Base-by-base conservation (phyloP, 1,139 yeast species). In the Yamadazyma epiphylla region DNA sequence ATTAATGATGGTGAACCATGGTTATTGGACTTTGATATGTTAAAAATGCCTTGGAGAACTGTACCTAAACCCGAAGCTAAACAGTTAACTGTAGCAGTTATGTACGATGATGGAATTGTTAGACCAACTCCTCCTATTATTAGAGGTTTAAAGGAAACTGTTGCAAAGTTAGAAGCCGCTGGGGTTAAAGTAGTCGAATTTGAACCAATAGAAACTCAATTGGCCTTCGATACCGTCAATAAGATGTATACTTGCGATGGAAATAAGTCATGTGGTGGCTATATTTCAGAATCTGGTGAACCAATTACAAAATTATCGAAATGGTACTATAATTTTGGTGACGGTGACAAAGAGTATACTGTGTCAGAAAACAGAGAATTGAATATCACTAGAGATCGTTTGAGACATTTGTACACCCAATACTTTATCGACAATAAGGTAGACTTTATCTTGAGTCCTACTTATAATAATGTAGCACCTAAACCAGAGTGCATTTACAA, bases 381-480 rank as follows among this genome's bases (percentile, higher is more conserved):
- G 45, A 71, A 70, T 41, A 42, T 49, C 24, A 54, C 54, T 26
- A 68, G 86, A 53, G 85, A 79, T 45, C 39, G 43, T 9, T 60
- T 78, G 46, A 74, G 79, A 56, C 70, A 69, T 40, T 71, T 72
- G 34, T 77, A 79, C 52, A 57, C 67, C 31, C 66, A 71, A 25
- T 71, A 57, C 48, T 61, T 79, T 48, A 61, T 69, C 34, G 49
- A 67, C 11, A 66, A 78, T 41, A 73, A 74, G 26, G 71, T 83
- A 28, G 94, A 84, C 46, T 75, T 80, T 45, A 66, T 84, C 33
- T 57, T 84, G 30, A 66, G 80, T 30, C 94, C 94, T 26, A 69
- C 77, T 4, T 78, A 80, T 49, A 74, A 74, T 36, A 83, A 82
- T 35, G 82, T 80, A 31, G 88, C 94, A 4, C 86, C 88, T 13